Base-by-base conservation (phyloP, 1,139 yeast species). In the Kurtzmaniella quercitrusa region DNA sequence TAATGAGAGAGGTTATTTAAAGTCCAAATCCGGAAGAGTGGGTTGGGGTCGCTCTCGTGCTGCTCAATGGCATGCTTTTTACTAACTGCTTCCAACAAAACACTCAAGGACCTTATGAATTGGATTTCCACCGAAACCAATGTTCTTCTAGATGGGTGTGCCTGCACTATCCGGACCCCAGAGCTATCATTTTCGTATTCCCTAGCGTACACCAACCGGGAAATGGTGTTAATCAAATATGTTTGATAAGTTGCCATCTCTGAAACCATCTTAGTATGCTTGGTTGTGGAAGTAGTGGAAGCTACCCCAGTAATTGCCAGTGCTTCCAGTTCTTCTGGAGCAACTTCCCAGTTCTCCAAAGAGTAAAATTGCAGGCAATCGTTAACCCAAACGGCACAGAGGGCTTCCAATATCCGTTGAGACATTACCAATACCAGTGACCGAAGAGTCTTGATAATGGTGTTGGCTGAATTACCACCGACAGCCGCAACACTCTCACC, bases 291-390 rank as follows among this genome's bases (percentile, higher is more conserved):
- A 1, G 37, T 46, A 51, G 18, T 9, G 16, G 36, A 14, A 2
- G 33, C 37, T 8, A 39, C 38, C 3, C 34, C 31, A 8, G 15
- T n/a, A 9, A 14, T 21, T 16, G 50, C 50, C 6, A 43, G 51
- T 3, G 43, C 44, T 2, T 49, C 55, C 12, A 48, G 46, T 12
- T 39, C 46, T 2, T 41, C 48, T 5, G 29, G 45, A 16, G 44
- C 44, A 15, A 64, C 57, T 42, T 65, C 71, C 77, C 77, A 72
- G 41, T 58, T 62, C 46, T 73, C 77, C 29, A 73, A 56, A 44
- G 70, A 76, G 52, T 67, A 71, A 40, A 73, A 68, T 50, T 73
- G 78, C 1, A 73, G 59, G 50, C 77, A 72, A 51, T 73, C 78
- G 50, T 73, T 73, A 2, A 72, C 70, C 77, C 77, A 73, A 1